Conservation (phyloP, 805 yeast species). For the Cyberlindnera maclurae region DNA sequence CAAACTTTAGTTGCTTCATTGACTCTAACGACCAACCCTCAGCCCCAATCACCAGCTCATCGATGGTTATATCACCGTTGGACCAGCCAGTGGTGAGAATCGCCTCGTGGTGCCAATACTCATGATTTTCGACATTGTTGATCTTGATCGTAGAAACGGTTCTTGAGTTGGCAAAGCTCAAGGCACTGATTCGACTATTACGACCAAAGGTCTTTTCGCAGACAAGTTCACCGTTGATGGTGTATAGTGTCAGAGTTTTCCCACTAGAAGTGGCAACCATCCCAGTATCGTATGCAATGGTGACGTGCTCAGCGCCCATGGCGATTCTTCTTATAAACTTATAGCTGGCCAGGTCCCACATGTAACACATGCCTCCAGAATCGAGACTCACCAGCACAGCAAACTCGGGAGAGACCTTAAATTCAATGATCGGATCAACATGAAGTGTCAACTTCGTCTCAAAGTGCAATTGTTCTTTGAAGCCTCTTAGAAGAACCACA, state of each 20-base stretch:
- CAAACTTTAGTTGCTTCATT: constrained; percentile 20
- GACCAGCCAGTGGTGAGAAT: constrained; percentile 31
- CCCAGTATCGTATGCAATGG: constrained; percentile 52
- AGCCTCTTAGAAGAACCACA: constrained; percentile 10
- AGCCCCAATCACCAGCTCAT: constrained; percentile 23
- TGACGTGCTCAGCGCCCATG: constrained; percentile 24
- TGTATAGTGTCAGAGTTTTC: constrained; percentile 31
- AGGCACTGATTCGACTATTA: constrained; percentile 17
- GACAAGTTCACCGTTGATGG: constrained; percentile 47
- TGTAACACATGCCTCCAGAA: constrained; percentile 41
- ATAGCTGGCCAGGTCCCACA: constrained; percentile 60
- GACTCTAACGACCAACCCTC: constrained; percentile 21
- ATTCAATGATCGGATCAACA: constrained; percentile 34
- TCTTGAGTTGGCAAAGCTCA: constrained; percentile 26
- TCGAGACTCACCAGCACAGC: constrained; percentile 52
- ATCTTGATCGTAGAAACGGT: constrained; percentile 19
- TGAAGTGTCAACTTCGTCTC: constrained; percentile 54
- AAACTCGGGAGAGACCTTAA: constrained; percentile 45
- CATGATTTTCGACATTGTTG: constrained; percentile 27
- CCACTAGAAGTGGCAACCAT: constrained; percentile 33
- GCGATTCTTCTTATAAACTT: constrained; percentile 38
- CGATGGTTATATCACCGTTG: constrained; percentile 25
- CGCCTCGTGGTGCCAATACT: constrained; percentile 31
- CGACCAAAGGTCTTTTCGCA: constrained; percentile 14
- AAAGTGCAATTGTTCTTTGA: constrained; percentile 29